A percentile compares a stretch with the other conserved stretches of the same genome.
Conservation (phyloP, 2,329 filamentous ascomycete species). For the Teratosphaeria zuluensis region DNA sequence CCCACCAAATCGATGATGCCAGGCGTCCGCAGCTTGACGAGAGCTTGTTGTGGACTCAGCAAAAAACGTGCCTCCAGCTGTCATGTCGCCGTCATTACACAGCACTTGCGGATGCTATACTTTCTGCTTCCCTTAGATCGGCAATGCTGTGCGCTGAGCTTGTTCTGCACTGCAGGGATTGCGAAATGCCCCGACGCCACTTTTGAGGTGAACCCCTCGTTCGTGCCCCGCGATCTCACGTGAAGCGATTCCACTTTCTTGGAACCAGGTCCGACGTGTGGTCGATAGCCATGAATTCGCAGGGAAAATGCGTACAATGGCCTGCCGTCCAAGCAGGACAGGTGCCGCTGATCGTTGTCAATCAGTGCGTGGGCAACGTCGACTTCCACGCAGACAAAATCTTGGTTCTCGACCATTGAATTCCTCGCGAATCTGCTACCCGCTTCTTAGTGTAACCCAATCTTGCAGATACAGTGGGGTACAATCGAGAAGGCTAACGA, state of each 20-base stretch:
- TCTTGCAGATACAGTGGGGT: neutral
- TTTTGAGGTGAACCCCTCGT: neutral
- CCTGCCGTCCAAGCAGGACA: no score
- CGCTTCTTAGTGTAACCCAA: neutral
- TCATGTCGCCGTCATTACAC: slow-evolving; percentile 2
- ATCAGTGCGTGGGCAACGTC: neutral
- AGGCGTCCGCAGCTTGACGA: neutral
- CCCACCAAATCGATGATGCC: neutral
- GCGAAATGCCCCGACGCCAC: neutral
- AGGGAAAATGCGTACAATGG: neutral
- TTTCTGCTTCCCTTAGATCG: neutral
- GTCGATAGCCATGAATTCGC: neutral
- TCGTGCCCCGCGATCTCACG: neutral
- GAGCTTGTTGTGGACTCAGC: neutral
- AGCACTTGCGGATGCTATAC: neutral
- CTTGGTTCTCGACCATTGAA: neutral
- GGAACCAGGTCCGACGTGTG: neutral
- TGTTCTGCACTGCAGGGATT: neutral
- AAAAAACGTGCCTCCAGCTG: neutral
- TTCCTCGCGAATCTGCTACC: neutral
- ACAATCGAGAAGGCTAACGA: neutral
- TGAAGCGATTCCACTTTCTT: neutral
- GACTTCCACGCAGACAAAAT: neutral
- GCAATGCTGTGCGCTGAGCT: neutral
- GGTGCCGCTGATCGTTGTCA: neutral